These are phyloP conservation scores for Dactylellina sp. DNA, from an alignment of 2,329 filamentous ascomycete genomes.

Conservation along the genomic window DNA sequence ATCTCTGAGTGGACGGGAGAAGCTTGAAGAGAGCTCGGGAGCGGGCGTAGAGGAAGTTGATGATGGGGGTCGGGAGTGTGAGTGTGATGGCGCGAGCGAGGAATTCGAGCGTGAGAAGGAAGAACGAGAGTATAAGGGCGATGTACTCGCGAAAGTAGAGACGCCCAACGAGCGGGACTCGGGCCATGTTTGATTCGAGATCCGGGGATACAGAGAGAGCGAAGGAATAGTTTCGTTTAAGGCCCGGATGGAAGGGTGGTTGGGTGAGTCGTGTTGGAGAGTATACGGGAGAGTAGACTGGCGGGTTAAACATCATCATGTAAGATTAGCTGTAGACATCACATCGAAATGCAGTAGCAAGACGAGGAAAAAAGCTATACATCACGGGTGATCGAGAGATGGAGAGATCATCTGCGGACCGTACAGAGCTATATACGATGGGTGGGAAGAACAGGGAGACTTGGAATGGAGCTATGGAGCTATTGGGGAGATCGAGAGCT, in stretches of 20 bases:
- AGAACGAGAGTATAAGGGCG: conserved; percentile 83
- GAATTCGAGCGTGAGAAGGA: conserved; percentile 84
- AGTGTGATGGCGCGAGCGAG: conserved; percentile 87
- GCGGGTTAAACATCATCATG: conserved; percentile 48
- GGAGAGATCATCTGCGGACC: too few relatives aligned
- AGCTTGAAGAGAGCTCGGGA: conserved; percentile 86
- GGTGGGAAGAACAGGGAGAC: too few relatives aligned
- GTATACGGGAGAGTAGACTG: conserved; percentile 54
- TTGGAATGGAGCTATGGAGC: conserved; percentile 3
- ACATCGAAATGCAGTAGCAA: too few relatives aligned
- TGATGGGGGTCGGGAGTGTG: conserved; percentile 83
- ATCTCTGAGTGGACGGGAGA: conserved; percentile 74
- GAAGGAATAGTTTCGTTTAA: conserved; percentile 52
- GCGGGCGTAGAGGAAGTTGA: conserved; percentile 82
- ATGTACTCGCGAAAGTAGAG: conserved; percentile 81
- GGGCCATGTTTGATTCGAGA: conserved; percentile 65
- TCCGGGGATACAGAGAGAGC: conserved; percentile 15
- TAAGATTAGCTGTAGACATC: conserved; percentile 14
- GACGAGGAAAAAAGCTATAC: not conserved
- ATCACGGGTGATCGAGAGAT: conserved; percentile 10
- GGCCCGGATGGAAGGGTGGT: conserved; percentile 48
- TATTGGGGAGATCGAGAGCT: conserved; percentile 3
- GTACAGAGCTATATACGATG: conserved; percentile 46
- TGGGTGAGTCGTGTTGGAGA: conserved; percentile 33
- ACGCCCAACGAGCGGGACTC: conserved; percentile 74